Percentiles rank a stretch among this genome's conserved stretches.
Conservation (phyloP, 345 rosid species). For the Chamaenerion angustifolium region DNA sequence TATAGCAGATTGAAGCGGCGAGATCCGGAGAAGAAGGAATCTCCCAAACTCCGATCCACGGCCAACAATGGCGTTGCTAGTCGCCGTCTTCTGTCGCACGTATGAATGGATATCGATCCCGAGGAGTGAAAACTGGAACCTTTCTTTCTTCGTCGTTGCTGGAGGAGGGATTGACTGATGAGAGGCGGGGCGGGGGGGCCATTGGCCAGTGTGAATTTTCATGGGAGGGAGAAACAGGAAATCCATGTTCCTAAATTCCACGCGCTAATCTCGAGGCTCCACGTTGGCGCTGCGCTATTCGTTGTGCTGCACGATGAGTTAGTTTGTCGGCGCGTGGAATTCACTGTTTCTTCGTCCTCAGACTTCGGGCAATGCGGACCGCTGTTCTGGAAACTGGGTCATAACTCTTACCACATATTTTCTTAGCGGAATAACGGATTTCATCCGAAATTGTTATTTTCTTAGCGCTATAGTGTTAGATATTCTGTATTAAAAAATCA, state of each 20-base stretch:
- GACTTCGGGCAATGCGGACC: not conserved
- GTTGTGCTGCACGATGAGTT: not conserved
- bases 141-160: not conserved
- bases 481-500: too few relatives aligned
- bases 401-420: too few relatives aligned
- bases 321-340: not conserved
- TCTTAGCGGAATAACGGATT: too few relatives aligned
- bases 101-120: not conserved
- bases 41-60: not conserved
- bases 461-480: too few relatives aligned
- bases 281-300: not conserved
- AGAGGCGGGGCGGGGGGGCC: not conserved
- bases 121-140: not conserved
- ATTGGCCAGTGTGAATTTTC: not conserved
- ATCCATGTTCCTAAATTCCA: not conserved
- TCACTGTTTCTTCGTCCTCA: not conserved
- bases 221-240: not conserved
- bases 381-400: not conserved
- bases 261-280: constrained; percentile 1
- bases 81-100: not conserved
- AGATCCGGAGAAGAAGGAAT: constrained; percentile 3
- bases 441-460: too few relatives aligned
- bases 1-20: not conserved
- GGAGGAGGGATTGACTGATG: too few relatives aligned
- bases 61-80: not conserved